Base-by-base conservation (phyloP, 225 moss, liverwort and hornwort genomes). In the Straminergon stramineum region DNA sequence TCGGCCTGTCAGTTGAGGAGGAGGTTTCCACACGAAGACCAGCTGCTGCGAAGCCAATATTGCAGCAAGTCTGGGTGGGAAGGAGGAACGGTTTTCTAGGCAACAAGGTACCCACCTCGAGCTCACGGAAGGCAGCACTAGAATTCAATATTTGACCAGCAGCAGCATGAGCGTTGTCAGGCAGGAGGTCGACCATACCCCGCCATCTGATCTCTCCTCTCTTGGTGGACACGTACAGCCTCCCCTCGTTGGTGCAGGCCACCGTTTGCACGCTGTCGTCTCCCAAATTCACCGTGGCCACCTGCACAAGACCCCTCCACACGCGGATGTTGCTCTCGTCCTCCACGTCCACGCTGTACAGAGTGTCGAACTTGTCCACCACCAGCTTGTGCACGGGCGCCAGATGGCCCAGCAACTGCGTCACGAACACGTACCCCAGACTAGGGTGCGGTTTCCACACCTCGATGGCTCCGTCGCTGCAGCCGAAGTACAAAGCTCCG, bases 371-470 rank as follows among this genome's bases (percentile, higher is more conserved):
- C 86, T 90, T 92, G 85, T 90, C 90, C 56, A 92, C 92, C 73
- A 92, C 92, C 22, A 92, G 90, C 79, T 92, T 92, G 90, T 92
- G 92, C 17, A 92, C 92, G 27, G 88, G 90, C 14, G 88, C 90
- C 11, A 69, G 83, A 37, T 90, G 92, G 41, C 88, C 88, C 51
- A 88, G 88, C 88, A 92, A 48, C 78, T 88, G 92, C 17, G 88
- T 88, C 85, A 88, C 86, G 28, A 90, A 92, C 39, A 88, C 60
- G 45, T 90, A 92, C 23, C 90, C 92, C 58, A 84, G 81, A 41
- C 37, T 90, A 7, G 51, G 79, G 41, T 92, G 90, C 26, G 90
- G 92, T 30, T 88, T 90, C 92, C 92, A 92, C 39, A 92, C 88
- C 73, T 92, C 92, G 39, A 92, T 90, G 51, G 88, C 84, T 31